Evolutionary conservation across 2,329 filamentous ascomycete genomes (phyloP), one percentile per base, ranked within the genome.

Genomic region (Sporothrix inflata): DNA sequence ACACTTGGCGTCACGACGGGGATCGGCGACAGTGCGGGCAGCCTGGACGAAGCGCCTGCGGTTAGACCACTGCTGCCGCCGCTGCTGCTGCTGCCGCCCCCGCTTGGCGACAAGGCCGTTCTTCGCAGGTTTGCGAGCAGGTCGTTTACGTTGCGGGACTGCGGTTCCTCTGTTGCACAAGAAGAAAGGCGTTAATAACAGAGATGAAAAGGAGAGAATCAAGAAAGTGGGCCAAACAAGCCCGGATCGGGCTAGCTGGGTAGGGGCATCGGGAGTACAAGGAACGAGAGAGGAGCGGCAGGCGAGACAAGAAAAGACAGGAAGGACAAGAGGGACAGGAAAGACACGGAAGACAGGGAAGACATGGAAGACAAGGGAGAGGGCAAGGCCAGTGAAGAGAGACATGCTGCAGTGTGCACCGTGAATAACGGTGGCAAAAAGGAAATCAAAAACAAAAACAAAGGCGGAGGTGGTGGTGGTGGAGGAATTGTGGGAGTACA

Each of bases 51-150:
- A n/a, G 38, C 30, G 11, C 47, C 49, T 12, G 51, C 66, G 19
- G 12, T 49, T 19, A 16, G 21, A 19, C 69, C 40, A 27, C 24
- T 47, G 49, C 21, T 69, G 2, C 51, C 45, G 14, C 47, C 40
- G 19, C 30, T 2, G 55, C 27, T 61, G 51, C 45, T n/a, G 12
- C 69, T 63, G 4, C 70, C 67, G n/a, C 49, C 24, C 38, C 47
- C 72, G 65, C 72, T 73, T 71, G 71, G 68, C 72, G 75, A 76
- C 74, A 83, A 71, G 63, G 82, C 82, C 70, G 81, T 81, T 76
- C 84, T 86, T 77, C 89, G 87, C 75, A 89, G 78, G 74, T 84
- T 85, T 73, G 86, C 84, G 77, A 91, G 85, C 74, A 89, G 81
- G 74, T 90, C 85, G 78, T 91, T 91, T 78, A 91, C 89, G 73